Percentiles rank a stretch among this genome's conserved stretches.
Conservation (phyloP, 2,329 filamentous ascomycete genomes). For the Fusarium tjaetaba region DNA sequence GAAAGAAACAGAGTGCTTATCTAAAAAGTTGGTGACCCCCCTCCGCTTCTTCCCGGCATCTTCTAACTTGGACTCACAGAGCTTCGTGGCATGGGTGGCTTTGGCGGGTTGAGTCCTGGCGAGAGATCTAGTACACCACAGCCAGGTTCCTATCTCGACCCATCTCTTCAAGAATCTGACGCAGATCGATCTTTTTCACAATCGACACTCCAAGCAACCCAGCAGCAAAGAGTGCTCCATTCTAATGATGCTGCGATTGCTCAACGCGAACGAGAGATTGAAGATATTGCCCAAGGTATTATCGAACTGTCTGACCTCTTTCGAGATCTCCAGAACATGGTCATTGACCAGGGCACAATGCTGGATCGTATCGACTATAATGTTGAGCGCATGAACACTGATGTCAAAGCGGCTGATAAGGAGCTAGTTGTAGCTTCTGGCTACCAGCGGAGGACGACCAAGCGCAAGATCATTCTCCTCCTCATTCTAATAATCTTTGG, state of each 20-base stretch:
- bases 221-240: conserved; percentile 71
- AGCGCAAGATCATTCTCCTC: conserved; percentile 92
- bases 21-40: conserved; percentile 75
- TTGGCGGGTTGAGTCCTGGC: conserved; percentile 58
- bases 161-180: conserved; percentile 91
- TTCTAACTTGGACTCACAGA: conserved; percentile 59
- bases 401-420: conserved; percentile 92
- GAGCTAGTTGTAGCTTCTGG: conserved; percentile 88
- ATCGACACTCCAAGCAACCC: conserved; percentile 83
- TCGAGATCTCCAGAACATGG: conserved; percentile 94
- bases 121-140: conserved; percentile 65
- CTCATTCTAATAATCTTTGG: conserved; percentile 84
- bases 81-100: conserved; percentile 75
- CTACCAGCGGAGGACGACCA: conserved; percentile 88
- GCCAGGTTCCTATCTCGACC: conserved; percentile 74
- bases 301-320: conserved; percentile 98
- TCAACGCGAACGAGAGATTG: conserved; percentile 95
- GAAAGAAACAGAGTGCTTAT: conserved; percentile 98
- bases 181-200: conserved; percentile 93
- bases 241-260: conserved; percentile 86
- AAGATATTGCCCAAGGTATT: conserved; percentile 97
- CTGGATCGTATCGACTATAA: conserved; percentile 98
- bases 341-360: conserved; percentile 91
- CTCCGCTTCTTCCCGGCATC: neutral
- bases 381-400: conserved; percentile 91